Conservation (phyloP, 495 filamentous ascomycete genomes). For the Lentithecium fluviatile region DNA sequence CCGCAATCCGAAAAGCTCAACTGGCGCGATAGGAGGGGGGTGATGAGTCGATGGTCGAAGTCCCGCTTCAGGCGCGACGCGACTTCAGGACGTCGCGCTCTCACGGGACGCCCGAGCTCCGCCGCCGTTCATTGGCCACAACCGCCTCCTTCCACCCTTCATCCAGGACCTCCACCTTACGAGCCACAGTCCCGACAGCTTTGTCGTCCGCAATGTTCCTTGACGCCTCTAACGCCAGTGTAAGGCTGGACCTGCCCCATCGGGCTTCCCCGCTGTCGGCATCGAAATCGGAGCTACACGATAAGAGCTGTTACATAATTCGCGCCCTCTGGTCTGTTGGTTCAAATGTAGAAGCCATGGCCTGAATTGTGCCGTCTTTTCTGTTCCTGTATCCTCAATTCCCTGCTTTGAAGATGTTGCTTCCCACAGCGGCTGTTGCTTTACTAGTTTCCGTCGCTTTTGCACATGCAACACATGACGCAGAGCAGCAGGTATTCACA, state of each 20-base stretch:
- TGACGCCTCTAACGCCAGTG: too few relatives aligned
- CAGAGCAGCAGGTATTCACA: conserved; percentile 21
- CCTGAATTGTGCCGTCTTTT: background rate
- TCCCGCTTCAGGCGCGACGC: conserved; percentile 5
- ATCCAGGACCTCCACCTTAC: background rate
- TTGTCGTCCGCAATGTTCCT: too few relatives aligned
- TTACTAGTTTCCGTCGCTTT: conserved; percentile 3
- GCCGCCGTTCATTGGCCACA: conserved; percentile 10
- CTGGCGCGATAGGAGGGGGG: background rate
- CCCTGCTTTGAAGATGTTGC: conserved; percentile 10
- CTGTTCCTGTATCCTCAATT: background rate
- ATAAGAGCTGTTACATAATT: conserved; percentile 37
- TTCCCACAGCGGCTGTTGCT: background rate
- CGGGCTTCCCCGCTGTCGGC: background rate
- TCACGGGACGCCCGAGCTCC: conserved; percentile 21
- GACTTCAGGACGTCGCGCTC: conserved; percentile 12
- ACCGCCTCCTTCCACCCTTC: background rate
- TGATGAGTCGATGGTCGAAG: background rate
- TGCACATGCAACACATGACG: conserved; percentile 28
- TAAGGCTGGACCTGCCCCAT: background rate
- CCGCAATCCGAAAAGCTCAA: background rate
- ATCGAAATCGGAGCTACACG: conserved; percentile 13
- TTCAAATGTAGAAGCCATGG: background rate
- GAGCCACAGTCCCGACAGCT: too few relatives aligned
- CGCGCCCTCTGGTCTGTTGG: conserved; percentile 19